Percentiles rank a stretch among this genome's conserved stretches.
Evolutionary conservation across 2,329 filamentous ascomycete genomes (phyloP).

Genomic region (Hypocreales sp.): DNA sequence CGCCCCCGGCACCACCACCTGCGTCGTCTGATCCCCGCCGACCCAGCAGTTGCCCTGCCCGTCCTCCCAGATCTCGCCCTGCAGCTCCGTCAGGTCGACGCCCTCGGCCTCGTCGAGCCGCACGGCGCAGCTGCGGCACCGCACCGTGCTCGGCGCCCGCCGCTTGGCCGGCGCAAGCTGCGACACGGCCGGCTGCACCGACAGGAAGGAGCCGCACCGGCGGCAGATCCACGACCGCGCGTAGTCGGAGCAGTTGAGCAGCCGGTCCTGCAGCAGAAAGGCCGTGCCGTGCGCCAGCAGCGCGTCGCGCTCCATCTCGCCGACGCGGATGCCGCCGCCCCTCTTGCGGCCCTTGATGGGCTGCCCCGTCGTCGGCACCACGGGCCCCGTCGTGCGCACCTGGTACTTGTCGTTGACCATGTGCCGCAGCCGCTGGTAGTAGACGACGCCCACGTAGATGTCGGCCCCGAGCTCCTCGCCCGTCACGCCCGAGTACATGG

Average conservation of each 20-base stretch:
- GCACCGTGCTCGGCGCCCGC: slow-evolving; percentile 51
- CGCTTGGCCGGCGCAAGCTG: slow-evolving; percentile 45
- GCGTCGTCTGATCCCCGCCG: slow-evolving; percentile 78
- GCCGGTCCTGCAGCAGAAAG: slow-evolving; percentile 83
- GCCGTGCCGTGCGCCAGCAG: slow-evolving; percentile 89
- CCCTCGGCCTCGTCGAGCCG: slow-evolving; percentile 42
- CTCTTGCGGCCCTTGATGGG: slow-evolving; percentile 94
- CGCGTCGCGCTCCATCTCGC: slow-evolving; percentile 97
- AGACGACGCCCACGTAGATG: slow-evolving; percentile 93
- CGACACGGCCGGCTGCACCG: slow-evolving; percentile 65
- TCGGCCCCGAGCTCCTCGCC: slow-evolving; percentile 87
- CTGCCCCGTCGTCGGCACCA: slow-evolving; percentile 81
- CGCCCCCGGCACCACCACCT: slow-evolving; percentile 85
- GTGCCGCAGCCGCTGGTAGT: slow-evolving; percentile 95
- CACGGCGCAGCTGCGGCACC: slow-evolving; percentile 65
- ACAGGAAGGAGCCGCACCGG: slow-evolving; percentile 77
- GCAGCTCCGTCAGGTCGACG: slow-evolving; percentile 35
- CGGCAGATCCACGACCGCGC: slow-evolving; percentile 81
- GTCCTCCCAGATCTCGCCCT: slow-evolving; percentile 83
- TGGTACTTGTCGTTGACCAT: slow-evolving; percentile 99
- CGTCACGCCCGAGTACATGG: slow-evolving; percentile 95
- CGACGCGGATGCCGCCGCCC: slow-evolving; percentile 95
- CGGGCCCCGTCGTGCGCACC: slow-evolving; percentile 86
- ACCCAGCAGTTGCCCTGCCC: slow-evolving; percentile 70
- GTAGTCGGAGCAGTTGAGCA: slow-evolving; percentile 96